Evolutionary conservation across 148 eudicot genomes (phyloP), one percentile per base, ranked within the genome.

Genomic region (Pouteria glomerata): DNA sequence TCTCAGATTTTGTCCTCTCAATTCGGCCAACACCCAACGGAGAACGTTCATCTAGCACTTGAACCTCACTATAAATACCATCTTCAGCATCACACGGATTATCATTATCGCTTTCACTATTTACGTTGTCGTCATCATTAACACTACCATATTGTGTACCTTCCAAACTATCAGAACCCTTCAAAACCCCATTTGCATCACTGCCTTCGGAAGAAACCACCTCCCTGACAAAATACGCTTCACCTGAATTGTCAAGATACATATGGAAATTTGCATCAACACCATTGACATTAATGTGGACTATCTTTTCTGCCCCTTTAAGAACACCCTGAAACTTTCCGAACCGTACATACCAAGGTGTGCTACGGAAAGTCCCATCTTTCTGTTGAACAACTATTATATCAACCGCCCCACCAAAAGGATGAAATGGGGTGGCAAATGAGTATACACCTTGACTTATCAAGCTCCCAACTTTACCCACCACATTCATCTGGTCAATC

Each of bases 391-490:
- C 99, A 74, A 87, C 99, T 69, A 95, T 90, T 8, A 95, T 86
- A 78, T 95, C 97, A 67, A 95, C 97, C 2, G 99, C 99, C 67
- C 99, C 99, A 48, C 99, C 97, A 75, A 95, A 95, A 13, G 99
- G 99, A 74, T 95, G 99, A 78, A 95, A 92, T 16, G 99, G 99
- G 79, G 97, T 90, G 72, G 97, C 97, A 61, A 95, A 97, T n/a
- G 98, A 89, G 79, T 94, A 91, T 55, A 94, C 90, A 29, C 98
- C 96, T 77, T 90, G 94, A 15, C 97, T 82, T 33, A 94, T 87
- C 12, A 91, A 75, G 76, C 91, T 91, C 71, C 97, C 84, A 71
- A 90, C 86, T 72, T 70, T 90, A 14, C 94, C 96, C 69, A 92
- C 97, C 76, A 89, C 95, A 81, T 88, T 91, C 99, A 95, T 95